A percentile compares a stretch with the other conserved stretches of the same genome.
Conservation (phyloP, 2,329 filamentous ascomycete genomes). For the Ophiocordyceps camponoti-rufipedis region DNA sequence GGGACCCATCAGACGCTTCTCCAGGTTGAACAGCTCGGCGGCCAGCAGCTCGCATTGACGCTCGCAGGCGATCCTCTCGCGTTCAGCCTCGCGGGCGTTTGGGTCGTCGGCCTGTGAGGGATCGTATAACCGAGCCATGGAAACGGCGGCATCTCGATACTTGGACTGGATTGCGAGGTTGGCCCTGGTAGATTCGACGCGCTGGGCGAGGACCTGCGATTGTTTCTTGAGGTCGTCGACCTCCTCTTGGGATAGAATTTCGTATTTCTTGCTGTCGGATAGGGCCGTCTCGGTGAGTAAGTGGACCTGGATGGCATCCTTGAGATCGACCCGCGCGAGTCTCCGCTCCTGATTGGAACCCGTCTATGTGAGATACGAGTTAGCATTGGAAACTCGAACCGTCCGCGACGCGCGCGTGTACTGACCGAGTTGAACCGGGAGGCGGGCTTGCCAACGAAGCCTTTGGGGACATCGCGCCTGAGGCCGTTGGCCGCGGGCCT, state of each 20-base stretch:
- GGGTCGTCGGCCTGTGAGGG: constrained; percentile 33
- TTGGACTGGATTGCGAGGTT: constrained; percentile 84
- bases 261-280: constrained; percentile 68
- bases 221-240: constrained; percentile 86
- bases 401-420: constrained; percentile 1
- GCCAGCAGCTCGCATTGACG: constrained; percentile 75
- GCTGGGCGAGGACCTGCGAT: constrained; percentile 48
- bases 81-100: constrained; percentile 44
- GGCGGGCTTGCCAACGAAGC: constrained; percentile 16
- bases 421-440: constrained; percentile 40
- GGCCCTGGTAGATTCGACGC: constrained; percentile 65
- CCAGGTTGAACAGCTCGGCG: constrained; percentile 59
- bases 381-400: not conserved
- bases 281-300: constrained; percentile 87
- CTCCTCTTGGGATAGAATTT: constrained; percentile 79
- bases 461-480: constrained; percentile 22
- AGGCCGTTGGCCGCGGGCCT: constrained; percentile 41
- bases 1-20: constrained; percentile 57
- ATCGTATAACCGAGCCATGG: constrained; percentile 64
- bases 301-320: constrained; percentile 69
- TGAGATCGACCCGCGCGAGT: constrained; percentile 39
- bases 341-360: constrained; percentile 33
- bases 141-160: constrained; percentile 81
- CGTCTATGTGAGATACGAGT: constrained; percentile 17
- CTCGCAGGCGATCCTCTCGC: constrained; percentile 56